Conservation (phyloP, 2,329 filamentous ascomycete species). For the Fusarium oxysporum region DNA sequence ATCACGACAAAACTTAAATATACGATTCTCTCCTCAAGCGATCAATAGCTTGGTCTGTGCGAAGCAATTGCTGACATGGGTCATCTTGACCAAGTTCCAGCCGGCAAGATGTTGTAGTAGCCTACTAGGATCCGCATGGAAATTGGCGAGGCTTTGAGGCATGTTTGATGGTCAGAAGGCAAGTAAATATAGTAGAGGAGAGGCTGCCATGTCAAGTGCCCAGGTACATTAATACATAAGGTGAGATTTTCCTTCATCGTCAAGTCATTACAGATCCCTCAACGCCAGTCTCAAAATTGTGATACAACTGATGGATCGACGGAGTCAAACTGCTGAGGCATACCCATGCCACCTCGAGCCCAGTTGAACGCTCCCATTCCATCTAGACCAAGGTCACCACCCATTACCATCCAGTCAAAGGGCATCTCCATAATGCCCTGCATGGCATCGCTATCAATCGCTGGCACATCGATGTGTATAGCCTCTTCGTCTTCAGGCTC, state of each 20-base stretch:
- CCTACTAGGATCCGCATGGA: not conserved
- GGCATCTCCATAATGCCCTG: slow-evolving; percentile 43
- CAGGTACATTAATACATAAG: not conserved
- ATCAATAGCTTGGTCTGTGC: not conserved
- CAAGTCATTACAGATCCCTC: not conserved
- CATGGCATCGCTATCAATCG: slow-evolving; percentile 28
- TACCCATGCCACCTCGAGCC: slow-evolving; percentile 10
- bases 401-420: slow-evolving; percentile 42
- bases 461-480: not conserved
- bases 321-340: slow-evolving; percentile 28
- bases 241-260: slow-evolving; percentile 9
- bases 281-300: slow-evolving; percentile 11
- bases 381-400: slow-evolving; percentile 39
- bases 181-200: not conserved
- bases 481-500: slow-evolving; percentile 21
- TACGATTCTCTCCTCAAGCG: not conserved
- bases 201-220: not conserved
- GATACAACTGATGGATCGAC: slow-evolving; percentile 34
- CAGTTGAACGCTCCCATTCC: slow-evolving; percentile 36
- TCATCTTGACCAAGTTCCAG: not conserved
- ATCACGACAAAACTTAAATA: not conserved
- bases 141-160: not conserved
- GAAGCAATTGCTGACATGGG: too few relatives aligned
- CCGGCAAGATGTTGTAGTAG: not conserved
- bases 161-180: not conserved